These are phyloP conservation scores for Wickerhamomyces rabaulensis DNA, from an alignment of 805 yeast species.

Conservation along the genomic window DNA sequence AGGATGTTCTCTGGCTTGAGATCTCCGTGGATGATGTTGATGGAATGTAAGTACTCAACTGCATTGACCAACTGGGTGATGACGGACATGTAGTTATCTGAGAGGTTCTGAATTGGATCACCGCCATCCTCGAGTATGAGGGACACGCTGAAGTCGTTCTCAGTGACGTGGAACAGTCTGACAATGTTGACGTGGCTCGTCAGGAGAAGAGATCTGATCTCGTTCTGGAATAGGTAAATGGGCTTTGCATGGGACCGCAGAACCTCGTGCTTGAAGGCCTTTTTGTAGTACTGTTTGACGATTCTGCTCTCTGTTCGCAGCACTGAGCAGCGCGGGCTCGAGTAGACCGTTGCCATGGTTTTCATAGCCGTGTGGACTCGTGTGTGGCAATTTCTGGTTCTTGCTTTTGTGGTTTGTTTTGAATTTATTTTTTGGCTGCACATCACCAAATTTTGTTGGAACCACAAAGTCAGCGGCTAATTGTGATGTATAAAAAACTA, in stretches of 20 bases:
- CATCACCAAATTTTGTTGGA: no score
- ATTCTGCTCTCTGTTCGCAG: not conserved
- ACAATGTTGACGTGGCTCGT: slow-evolving; percentile 1
- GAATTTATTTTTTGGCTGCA: no score
- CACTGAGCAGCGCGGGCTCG: not conserved
- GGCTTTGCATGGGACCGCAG: not conserved
- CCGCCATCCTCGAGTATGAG: slow-evolving; percentile 8
- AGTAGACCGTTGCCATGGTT: not conserved
- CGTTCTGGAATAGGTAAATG: slow-evolving; percentile 6
- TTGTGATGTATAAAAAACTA: no score
- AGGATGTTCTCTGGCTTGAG: slow-evolving; percentile 62
- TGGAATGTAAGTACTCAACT: slow-evolving; percentile 49
- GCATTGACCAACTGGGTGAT: slow-evolving; percentile 52
- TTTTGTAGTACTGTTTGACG: not conserved
- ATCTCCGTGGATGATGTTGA: slow-evolving; percentile 57
- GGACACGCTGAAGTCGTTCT: slow-evolving; percentile 1
- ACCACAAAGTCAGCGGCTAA: no score
- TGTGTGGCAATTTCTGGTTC: no score
- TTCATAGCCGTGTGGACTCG: not conserved
- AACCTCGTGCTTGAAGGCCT: not conserved
- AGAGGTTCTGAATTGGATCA: slow-evolving; percentile 34
- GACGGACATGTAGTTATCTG: slow-evolving; percentile 47
- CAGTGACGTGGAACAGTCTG: slow-evolving; percentile 25
- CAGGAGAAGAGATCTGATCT: slow-evolving; percentile 3
- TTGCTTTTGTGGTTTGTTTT: no score